Percentiles rank a stretch among this genome's conserved stretches.
These are phyloP conservation scores for Starmerella tilneyi DNA, from an alignment of 805 yeast genomes.

Conservation along the genomic window DNA sequence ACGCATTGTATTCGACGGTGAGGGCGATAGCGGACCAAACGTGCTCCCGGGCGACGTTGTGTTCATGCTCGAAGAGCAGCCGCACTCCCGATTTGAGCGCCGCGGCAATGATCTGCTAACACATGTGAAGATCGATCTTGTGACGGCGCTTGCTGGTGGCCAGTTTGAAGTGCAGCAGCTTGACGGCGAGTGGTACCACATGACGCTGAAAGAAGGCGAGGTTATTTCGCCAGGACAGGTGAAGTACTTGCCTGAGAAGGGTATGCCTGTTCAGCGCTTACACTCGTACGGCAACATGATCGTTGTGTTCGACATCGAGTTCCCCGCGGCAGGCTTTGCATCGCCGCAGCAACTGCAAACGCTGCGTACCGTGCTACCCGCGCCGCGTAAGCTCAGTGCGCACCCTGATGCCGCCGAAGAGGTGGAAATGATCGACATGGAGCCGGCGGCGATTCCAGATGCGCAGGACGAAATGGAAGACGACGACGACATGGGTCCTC, in stretches of 20 bases:
- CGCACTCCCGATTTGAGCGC: slow-evolving; percentile 74
- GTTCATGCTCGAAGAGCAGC: slow-evolving; percentile 82
- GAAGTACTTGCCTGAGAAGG: slow-evolving; percentile 81
- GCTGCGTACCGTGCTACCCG: slow-evolving; percentile 69
- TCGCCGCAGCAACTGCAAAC: slow-evolving; percentile 54
- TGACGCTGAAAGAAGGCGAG: slow-evolving; percentile 80
- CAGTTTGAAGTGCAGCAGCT: slow-evolving; percentile 77
- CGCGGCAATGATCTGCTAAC: slow-evolving; percentile 77
- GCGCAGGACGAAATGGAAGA: slow-evolving; percentile 32
- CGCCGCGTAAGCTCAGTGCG: slow-evolving; percentile 47
- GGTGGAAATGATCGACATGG: slow-evolving; percentile 63
- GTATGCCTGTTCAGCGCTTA: slow-evolving; percentile 91
- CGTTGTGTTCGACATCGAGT: slow-evolving; percentile 74
- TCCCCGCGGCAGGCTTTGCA: slow-evolving; percentile 65
- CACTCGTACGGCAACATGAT: slow-evolving; percentile 84
- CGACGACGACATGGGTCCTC: slow-evolving; percentile 48
- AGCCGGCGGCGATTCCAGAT: slow-evolving; percentile 47
- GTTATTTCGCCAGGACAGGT: slow-evolving; percentile 73
- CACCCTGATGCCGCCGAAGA: slow-evolving; percentile 40
- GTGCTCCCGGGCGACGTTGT: slow-evolving; percentile 94
- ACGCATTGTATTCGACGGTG: slow-evolving; percentile 81
- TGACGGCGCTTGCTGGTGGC: slow-evolving; percentile 97
- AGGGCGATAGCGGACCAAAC: slow-evolving; percentile 95
- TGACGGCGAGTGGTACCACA: slow-evolving; percentile 82
- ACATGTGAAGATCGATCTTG: slow-evolving; percentile 77